A percentile compares a stretch with the other conserved stretches of the same genome.
Conservation (phyloP, 2,329 filamentous ascomycete species). For the Ceratocystis smalleyi region DNA sequence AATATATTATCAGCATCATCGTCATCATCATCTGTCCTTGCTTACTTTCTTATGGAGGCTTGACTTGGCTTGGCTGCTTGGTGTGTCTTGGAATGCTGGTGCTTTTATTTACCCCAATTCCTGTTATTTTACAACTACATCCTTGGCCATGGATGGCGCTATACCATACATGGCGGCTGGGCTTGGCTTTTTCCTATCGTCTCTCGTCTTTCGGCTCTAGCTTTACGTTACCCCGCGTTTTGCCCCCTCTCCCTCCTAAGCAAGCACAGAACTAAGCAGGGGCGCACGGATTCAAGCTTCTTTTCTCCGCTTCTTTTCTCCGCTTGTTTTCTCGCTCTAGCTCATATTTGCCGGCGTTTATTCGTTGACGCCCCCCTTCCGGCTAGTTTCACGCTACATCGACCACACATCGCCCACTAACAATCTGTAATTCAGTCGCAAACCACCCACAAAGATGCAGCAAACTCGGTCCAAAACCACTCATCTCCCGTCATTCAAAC, state of each 20-base stretch:
- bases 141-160: not conserved
- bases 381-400: not conserved
- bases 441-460: not conserved
- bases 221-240: not conserved
- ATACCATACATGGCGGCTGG: not conserved
- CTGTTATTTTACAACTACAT: not conserved
- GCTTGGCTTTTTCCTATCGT: not conserved
- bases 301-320: conserved; percentile 3
- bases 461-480: not conserved
- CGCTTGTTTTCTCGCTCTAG: not conserved
- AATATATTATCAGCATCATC: no score
- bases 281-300: conserved; percentile 3
- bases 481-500: not conserved
- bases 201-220: not conserved
- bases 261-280: not conserved
- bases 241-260: not conserved
- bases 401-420: not conserved
- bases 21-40: no score
- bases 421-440: not conserved
- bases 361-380: not conserved
- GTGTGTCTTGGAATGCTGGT: not conserved
- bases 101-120: not conserved
- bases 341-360: conserved; percentile 1
- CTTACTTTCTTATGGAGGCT: not conserved
- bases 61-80: not conserved